phyloP scores from a whole-genome alignment of 2,329 filamentous ascomycete species.

The Aspergillus fructus region DNA sequence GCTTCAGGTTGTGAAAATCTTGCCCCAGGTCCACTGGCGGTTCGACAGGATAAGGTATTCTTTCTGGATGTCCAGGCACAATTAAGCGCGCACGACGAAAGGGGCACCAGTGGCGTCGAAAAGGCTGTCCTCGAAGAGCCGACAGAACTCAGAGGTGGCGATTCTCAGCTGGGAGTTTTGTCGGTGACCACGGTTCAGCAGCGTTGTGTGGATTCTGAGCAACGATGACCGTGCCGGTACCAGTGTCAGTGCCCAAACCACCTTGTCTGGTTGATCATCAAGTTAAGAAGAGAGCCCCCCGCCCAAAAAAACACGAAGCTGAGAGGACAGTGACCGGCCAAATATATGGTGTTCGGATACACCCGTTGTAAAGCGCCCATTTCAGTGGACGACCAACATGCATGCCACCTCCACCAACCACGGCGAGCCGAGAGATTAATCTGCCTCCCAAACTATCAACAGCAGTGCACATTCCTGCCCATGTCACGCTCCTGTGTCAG shows the following conservation, averaged over 20 bases:
- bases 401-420: constrained; percentile 1
- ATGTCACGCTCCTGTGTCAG: not conserved
- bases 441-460: not conserved
- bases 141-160: constrained; percentile 4
- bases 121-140: not conserved
- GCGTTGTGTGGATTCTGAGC: not conserved
- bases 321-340: not conserved
- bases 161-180: not conserved
- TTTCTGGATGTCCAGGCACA: constrained; percentile 8
- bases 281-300: not conserved
- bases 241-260: not conserved
- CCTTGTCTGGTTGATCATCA: not conserved
- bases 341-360: not conserved
- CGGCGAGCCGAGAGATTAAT: not conserved
- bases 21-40: constrained; percentile 1
- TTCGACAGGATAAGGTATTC: constrained; percentile 4
- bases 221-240: not conserved
- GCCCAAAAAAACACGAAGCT: not conserved
- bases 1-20: not conserved
- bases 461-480: not conserved
- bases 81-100: not conserved
- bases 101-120: not conserved
- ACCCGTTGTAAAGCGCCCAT: not conserved
- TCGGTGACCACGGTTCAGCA: too few species aligned
- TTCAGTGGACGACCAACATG: not conserved